These are phyloP conservation scores for Cyclospora cayetanensis DNA, from an alignment of 169 alveolate species.

Conservation along the genomic window DNA sequence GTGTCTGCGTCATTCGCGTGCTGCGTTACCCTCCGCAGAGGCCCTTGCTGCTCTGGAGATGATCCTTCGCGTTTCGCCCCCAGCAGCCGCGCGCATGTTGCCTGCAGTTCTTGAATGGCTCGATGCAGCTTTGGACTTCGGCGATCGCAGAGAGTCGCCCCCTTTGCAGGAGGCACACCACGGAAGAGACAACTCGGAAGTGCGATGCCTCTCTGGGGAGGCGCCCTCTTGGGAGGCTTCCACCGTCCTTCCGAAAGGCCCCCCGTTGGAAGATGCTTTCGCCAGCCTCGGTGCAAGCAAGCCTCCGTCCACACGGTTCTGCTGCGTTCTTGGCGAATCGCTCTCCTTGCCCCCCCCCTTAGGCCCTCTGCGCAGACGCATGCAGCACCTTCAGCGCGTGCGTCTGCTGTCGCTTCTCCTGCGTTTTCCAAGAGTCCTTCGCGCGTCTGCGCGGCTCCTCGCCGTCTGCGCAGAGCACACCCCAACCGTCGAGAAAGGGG, in stretches of 20 bases:
- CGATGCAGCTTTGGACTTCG: too few species aligned
- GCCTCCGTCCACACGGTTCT: too few species aligned
- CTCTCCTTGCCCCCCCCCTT: too few species aligned
- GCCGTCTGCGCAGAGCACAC: slow-evolving; percentile 45
- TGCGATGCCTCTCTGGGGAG: too few species aligned
- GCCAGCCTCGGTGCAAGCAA: too few species aligned
- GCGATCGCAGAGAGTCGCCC: too few species aligned
- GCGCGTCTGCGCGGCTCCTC: slow-evolving; percentile 7
- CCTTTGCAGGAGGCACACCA: too few species aligned
- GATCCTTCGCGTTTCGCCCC: slow-evolving; percentile 8
- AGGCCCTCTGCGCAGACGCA: neutral
- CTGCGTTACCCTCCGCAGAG: slow-evolving; percentile 26
- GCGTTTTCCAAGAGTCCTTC: slow-evolving; percentile 9
- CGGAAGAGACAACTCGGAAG: too few species aligned
- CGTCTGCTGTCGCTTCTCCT: slow-evolving; percentile 43
- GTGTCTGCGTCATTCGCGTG: neutral
- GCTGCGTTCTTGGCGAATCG: too few species aligned
- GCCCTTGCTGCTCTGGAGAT: slow-evolving; percentile 48
- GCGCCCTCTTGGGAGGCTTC: too few species aligned
- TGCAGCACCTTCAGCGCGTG: slow-evolving; percentile 6
- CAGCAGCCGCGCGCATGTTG: slow-evolving; percentile 17
- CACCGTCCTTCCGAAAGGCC: too few species aligned
- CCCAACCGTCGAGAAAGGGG: neutral
- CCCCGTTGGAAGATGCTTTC: too few species aligned
- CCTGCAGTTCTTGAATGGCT: slow-evolving; percentile 40